Base-by-base conservation (phyloP, 768 basidiomycete species). In the Podaxis mareebaensis region DNA sequence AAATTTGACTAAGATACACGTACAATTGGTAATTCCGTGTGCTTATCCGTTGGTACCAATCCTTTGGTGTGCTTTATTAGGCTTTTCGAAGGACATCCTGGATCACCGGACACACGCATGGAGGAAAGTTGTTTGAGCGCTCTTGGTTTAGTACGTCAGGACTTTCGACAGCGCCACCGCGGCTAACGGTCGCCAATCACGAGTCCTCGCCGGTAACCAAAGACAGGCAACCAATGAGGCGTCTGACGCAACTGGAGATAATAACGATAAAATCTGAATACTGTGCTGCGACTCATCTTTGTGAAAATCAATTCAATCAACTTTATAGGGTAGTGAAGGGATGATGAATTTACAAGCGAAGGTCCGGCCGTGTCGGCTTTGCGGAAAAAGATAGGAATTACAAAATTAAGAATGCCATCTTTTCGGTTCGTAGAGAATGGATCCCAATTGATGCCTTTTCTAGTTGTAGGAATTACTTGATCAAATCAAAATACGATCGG, bases 141-240 rank as follows among this genome's bases (percentile, higher is more conserved):
- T 39, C 40, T 28, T 8, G 39, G 3, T 42, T 51, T 10, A 51
- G 22, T 12, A 7, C 17, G 44, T 57, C 20, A 56, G 55, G 39
- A 3, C 38, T 40, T 40, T 30, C 40, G 40, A 44, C 20, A 62
- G 40, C 13, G 60, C 60, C 39, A 53, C 36, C 26, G 60, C 60
- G 53, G 61, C 17, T 48, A 62, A 56, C n/a, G 22, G 40, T 42
- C 20, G 40, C 61, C 61, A 54, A 55, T 62, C 53, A 55, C 13
- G 24, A 30, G 17, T 26, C 53, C 38, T 61, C 39, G 20, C 53
- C 61, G 46, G 61, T 53, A 44, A 54, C 33, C 53, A 46, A 48
- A 54, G 36, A 33, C 15, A 24, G 20, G 40, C 40, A 40, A 44
- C 57, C 40, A 48, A 56, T 39, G 20, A 55, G 36, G 36, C n/a